Base-by-base conservation (phyloP, 352 stramenopile species). In the Aphanomyces euteiches region DNA sequence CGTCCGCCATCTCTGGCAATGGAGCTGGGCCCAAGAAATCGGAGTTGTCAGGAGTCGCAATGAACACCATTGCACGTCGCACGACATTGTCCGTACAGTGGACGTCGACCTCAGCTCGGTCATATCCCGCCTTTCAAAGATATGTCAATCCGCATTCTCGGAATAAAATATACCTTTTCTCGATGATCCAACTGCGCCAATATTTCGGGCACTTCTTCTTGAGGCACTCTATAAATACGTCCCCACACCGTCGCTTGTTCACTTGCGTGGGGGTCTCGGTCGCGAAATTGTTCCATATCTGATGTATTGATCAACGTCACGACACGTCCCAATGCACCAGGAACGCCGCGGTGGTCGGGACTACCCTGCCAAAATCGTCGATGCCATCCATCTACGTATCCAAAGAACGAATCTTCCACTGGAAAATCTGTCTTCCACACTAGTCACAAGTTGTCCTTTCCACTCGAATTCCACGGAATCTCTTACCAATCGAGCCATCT, bases 321-420 rank as follows among this genome's bases (percentile, higher is more conserved):
- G 13, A 96, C 88, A 56, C 89, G 85, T 64, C 88, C 89, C 67
- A 88, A 82, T 36, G 76, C 79, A 0, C 89, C 85, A 17, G 84
- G 78, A 13, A 81, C 90, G 73, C 89, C 89, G 68, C 89, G 87
- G 75, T 96, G 89, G 74, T 95, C 86, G 0, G 89, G 85, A 47
- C 84, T 94, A 66, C 89, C 87, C 72, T 96, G 89, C 88, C 88
- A 96, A 77, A 96, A 96, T 65, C 89, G 86, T 28, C 89, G 85
- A 72, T 92, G 84, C 77, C 79, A 96, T 72, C 89, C 89, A 38
- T 91, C 75, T 17, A 95, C 87, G 77, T 89, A 93, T 65, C 82
- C 81, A 67, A 89, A 89, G 39, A 84, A 69, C 41, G 79, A 88
- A 58, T 88, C 79, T 40, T 90, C 79, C 3, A 82, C 82, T 0